Base-by-base conservation (phyloP, 495 filamentous ascomycete species). In the Podospora anserina region DNA sequence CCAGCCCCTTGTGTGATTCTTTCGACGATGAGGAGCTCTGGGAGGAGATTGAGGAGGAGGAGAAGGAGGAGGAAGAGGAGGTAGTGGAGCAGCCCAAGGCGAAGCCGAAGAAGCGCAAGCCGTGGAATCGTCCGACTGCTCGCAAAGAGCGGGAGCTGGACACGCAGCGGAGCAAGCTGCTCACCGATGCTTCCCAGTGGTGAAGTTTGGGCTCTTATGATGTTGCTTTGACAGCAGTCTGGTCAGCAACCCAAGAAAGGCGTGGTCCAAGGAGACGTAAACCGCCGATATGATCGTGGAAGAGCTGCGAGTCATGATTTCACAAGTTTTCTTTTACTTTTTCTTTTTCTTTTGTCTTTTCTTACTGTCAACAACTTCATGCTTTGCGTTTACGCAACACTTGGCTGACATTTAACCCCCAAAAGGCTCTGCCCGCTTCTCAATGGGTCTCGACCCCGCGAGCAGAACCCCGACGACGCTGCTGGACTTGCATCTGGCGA, bases 361-460 rank as follows among this genome's bases (percentile, higher is more conserved):
- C 20, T 1, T 34, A 28, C 15, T 53, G 32, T 61, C 44, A 9
- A 30, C 44, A 9, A 30, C 44, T 4, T 55, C 30, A 32, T 26
- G 11, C 34, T 19, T 18, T 15, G 19, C 28, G 62, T 57, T 63
- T 59, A 13, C 39, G 16, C 26, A 49, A 49, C 39, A 61, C 32
- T 73, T 66, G 73, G 80, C 81, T 84, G 77, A 83, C 76, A 69
- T 58, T 56, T 69, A 49, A 18, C 20, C 18, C 19, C 65, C 65
- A 2, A 27, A 26, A 64, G 92, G 76, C 90, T 96, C 72, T 97
- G 93, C 73, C 93, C 93, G 5, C 81, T 96, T 74, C 89, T 97
- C 58, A 97, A 97, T 74, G 93, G 93, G 57, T 91, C 89, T 5
- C 89, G 89, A 81, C 91, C 91, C 63, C 85, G 86, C 58, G 89